Percentiles rank a stretch among this genome's conserved stretches.
Conservation (phyloP, 2,329 filamentous ascomycete species). For the Exophiala viscosa region DNA sequence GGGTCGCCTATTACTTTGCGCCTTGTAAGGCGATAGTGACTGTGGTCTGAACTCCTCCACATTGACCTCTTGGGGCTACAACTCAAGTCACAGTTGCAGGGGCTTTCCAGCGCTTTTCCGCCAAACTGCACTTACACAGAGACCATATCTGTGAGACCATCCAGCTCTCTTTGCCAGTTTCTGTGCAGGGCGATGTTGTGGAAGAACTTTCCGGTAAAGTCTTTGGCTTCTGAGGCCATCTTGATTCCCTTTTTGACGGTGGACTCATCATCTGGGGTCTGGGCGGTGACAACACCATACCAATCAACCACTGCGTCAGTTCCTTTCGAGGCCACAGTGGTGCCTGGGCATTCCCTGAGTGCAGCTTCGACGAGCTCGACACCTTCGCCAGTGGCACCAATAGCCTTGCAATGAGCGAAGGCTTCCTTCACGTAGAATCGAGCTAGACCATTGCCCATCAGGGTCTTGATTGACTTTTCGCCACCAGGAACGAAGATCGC, state of each 20-base stretch:
- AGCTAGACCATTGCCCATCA: constrained; percentile 67
- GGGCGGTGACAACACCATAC: constrained; percentile 73
- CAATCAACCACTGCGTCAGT: constrained; percentile 55
- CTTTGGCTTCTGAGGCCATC: constrained; percentile 63
- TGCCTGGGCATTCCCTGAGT: constrained; percentile 43
- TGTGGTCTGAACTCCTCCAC: too few relatives aligned
- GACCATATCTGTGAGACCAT: constrained; percentile 52
- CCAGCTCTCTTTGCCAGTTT: constrained; percentile 69
- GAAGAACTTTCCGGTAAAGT: constrained; percentile 69
- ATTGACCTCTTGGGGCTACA: too few relatives aligned
- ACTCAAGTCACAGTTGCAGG: too few relatives aligned
- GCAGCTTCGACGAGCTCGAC: constrained; percentile 58
- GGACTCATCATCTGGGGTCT: constrained; percentile 42
- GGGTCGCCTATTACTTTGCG: too few relatives aligned
- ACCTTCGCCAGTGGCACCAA: constrained; percentile 71
- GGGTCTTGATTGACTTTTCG: constrained; percentile 58
- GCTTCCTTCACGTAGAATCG: constrained; percentile 75
- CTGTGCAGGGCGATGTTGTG: constrained; percentile 67
- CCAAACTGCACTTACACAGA: constrained; percentile 7
- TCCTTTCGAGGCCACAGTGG: constrained; percentile 47
- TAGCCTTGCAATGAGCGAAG: constrained; percentile 76
- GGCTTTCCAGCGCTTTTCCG: too few relatives aligned
- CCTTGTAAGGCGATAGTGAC: too few relatives aligned
- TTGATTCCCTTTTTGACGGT: constrained; percentile 58
- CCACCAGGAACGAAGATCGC: constrained; percentile 74